phyloP scores from a whole-genome alignment of 2,329 filamentous ascomycete genomes.

The Alternaria tenuissima region DNA sequence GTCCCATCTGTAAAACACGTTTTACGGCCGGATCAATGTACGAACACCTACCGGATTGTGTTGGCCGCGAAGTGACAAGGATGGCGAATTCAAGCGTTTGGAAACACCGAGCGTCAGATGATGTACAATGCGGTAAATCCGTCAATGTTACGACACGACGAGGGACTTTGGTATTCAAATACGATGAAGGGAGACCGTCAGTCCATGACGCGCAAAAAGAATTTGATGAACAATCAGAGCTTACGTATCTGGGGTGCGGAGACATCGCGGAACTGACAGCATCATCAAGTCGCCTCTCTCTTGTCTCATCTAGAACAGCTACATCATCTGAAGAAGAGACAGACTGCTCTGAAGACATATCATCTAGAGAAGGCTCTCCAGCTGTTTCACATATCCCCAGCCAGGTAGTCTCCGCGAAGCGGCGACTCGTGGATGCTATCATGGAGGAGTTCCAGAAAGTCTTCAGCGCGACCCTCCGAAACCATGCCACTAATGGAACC shows the following conservation, averaged over 20 bases:
- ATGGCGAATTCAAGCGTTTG: background rate
- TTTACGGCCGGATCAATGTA: background rate
- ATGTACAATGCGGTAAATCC: background rate
- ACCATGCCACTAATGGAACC: background rate
- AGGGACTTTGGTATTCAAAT: background rate
- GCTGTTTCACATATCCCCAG: background rate
- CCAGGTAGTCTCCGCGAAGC: background rate
- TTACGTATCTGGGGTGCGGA: accelerated
- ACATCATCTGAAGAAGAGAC: background rate
- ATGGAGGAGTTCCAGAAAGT: background rate
- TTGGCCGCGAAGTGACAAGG: background rate
- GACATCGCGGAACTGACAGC: background rate
- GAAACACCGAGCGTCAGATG: background rate
- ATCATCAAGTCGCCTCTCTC: background rate
- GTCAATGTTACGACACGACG: accelerated
- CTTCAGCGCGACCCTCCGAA: background rate
- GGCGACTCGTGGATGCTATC: background rate
- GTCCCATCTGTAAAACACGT: background rate
- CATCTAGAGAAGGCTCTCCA: background rate
- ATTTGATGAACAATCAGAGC: background rate
- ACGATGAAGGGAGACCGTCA: background rate
- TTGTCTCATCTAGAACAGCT: background rate
- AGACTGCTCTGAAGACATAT: accelerated
- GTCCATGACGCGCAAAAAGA: background rate
- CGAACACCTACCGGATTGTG: background rate